Conservation (phyloP, 2,329 filamentous ascomycete genomes). For the Fusarium sp. region DNA sequence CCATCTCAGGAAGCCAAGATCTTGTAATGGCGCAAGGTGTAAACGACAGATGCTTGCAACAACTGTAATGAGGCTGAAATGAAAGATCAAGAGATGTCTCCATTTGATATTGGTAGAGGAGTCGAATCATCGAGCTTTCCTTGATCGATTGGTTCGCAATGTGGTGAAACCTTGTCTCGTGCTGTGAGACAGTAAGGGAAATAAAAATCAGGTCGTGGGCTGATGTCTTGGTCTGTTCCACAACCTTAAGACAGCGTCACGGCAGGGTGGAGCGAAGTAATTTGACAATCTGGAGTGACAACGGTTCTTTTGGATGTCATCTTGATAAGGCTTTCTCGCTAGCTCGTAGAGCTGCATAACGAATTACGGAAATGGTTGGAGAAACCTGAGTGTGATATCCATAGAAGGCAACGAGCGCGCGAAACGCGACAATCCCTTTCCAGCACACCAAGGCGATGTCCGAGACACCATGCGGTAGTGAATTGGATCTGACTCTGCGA, state of each 20-base stretch:
- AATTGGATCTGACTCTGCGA: conserved; percentile 18
- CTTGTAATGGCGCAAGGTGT: conserved; percentile 28
- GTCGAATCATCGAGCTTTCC: not conserved
- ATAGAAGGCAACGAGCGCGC: conserved; percentile 9
- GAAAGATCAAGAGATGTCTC: not conserved
- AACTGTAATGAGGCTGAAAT: conserved; percentile 13
- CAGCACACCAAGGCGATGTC: conserved; percentile 2
- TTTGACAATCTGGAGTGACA: conserved; percentile 9
- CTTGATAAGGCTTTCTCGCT: conserved; percentile 17
- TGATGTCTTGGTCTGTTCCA: conserved; percentile 32
- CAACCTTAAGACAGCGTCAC: conserved; percentile 25
- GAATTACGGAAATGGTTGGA: not conserved
- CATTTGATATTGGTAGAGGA: not conserved
- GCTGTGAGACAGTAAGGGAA: not conserved
- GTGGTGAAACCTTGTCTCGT: not conserved
- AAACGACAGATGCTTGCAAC: conserved; percentile 14
- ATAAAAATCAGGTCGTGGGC: conserved; percentile 20
- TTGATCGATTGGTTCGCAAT: not conserved
- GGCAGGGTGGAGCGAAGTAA: conserved; percentile 33
- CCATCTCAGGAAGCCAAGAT: conserved; percentile 38
- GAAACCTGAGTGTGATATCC: not conserved
- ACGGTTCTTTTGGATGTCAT: conserved; percentile 17
- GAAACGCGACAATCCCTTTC: not conserved
- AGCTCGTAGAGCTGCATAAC: not conserved
- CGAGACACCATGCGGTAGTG: conserved; percentile 14